Conservation (phyloP, 2,329 filamentous ascomycete species). For the Botrytis sinoallii region DNA sequence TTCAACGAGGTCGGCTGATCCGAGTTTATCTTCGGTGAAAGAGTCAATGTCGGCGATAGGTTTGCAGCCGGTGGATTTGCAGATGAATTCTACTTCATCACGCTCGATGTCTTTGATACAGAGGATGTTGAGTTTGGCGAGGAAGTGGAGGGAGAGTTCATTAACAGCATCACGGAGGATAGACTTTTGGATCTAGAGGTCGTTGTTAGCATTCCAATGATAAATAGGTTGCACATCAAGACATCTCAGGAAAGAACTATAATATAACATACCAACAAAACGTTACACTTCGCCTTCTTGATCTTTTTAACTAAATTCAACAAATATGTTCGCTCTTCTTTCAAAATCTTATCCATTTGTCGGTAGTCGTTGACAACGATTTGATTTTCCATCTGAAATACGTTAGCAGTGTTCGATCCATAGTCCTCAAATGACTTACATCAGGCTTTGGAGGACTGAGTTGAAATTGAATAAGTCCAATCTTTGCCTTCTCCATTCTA, state of each 20-base stretch:
- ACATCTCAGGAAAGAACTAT: not conserved
- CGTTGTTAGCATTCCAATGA: not conserved
- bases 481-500: conserved; percentile 95
- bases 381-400: conserved; percentile 88
- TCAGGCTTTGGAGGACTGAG: conserved; percentile 97
- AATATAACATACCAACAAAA: conserved; percentile 40
- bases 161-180: conserved; percentile 97
- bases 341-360: conserved; percentile 99
- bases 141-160: conserved; percentile 94
- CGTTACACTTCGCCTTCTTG: conserved; percentile 99
- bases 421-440: conserved; percentile 47
- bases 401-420: conserved; percentile 23
- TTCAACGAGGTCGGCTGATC: conserved; percentile 88
- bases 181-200: conserved; percentile 92
- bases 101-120: conserved; percentile 97
- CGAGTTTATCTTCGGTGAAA: conserved; percentile 97
- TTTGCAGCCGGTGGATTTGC: conserved; percentile 98
- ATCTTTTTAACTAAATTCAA: conserved; percentile 99
- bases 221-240: not conserved
- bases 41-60: conserved; percentile 97
- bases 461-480: conserved; percentile 97
- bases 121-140: conserved; percentile 93
- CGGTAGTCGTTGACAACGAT: conserved; percentile 99
- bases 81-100: conserved; percentile 98
- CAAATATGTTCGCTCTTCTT: conserved; percentile 96